These are phyloP conservation scores for Boletellus deceptivus DNA, from an alignment of 1,284 basidiomycete species.

Conservation along the genomic window DNA sequence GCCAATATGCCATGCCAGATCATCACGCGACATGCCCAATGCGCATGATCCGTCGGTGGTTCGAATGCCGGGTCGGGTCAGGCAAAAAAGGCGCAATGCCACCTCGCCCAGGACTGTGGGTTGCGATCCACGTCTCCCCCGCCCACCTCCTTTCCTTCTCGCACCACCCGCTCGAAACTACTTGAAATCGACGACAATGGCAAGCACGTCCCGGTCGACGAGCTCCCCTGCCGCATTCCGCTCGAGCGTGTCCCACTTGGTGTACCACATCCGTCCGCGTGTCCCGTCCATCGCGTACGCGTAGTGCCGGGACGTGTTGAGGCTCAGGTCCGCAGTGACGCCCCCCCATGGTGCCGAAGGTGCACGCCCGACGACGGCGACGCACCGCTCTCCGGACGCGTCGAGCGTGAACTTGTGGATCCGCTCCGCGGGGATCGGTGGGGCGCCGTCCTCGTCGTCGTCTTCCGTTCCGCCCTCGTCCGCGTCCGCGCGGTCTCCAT, in stretches of 20 bases:
- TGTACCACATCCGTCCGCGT: constrained; percentile 15
- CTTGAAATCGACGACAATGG: constrained; percentile 14
- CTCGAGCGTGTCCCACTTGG: constrained; percentile 5
- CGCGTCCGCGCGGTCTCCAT: too few relatives aligned
- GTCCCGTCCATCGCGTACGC: constrained; percentile 13
- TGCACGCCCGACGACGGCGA: constrained; percentile 7
- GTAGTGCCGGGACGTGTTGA: neutral
- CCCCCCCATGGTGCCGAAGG: too few relatives aligned
- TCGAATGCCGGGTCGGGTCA: too few relatives aligned
- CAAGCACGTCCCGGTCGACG: constrained; percentile 10
- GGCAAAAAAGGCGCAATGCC: too few relatives aligned
- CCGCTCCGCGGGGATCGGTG: neutral
- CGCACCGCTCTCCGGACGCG: constrained; percentile 14
- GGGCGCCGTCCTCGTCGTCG: neutral
- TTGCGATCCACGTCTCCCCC: too few relatives aligned
- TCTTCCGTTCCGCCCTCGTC: neutral
- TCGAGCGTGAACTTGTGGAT: constrained; percentile 20
- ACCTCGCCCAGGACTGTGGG: too few relatives aligned
- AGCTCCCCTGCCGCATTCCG: neutral
- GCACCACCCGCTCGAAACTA: neutral
- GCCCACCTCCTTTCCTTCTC: too few relatives aligned
- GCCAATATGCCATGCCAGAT: too few relatives aligned
- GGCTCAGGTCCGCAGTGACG: too few relatives aligned
- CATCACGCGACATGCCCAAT: too few relatives aligned
- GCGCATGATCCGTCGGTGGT: too few relatives aligned